Conservation (phyloP, 2,329 filamentous ascomycete genomes). For the Shiraia sp. region DNA sequence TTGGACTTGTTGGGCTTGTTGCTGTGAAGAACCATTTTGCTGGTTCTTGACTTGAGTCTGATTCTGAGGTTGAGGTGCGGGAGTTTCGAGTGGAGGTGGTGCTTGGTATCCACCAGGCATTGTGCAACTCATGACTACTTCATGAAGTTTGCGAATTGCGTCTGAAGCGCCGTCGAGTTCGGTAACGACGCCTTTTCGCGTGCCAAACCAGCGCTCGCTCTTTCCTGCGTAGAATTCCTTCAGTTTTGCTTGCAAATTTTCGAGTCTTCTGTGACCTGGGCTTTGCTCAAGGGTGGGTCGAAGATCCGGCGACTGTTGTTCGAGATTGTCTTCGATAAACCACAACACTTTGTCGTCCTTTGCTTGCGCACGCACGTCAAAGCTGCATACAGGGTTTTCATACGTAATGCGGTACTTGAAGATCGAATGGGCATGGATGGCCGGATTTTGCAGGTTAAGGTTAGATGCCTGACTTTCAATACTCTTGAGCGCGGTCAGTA, state of each 20-base stretch:
- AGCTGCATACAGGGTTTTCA: constrained; percentile 44
- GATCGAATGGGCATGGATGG: constrained; percentile 39
- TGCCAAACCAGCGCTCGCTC: constrained; percentile 44
- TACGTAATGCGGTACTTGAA: constrained; percentile 47
- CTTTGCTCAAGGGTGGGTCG: constrained; percentile 30
- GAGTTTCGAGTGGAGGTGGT: constrained; percentile 18
- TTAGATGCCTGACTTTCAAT: constrained; percentile 58
- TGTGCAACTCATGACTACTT: constrained; percentile 40
- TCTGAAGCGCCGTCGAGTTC: constrained; percentile 39
- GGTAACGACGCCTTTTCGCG: constrained; percentile 44
- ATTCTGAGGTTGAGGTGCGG: constrained; percentile 3
- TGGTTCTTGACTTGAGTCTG: constrained; percentile 3
- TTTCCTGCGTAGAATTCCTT: constrained; percentile 36
- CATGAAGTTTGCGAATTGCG: constrained; percentile 44
- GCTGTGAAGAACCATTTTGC: constrained; percentile 6
- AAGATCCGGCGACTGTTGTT: constrained; percentile 21
- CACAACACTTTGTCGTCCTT: constrained; percentile 42
- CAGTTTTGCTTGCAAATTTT: constrained; percentile 37
- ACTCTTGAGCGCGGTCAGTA: constrained; percentile 64
- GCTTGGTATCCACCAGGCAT: constrained; percentile 32
- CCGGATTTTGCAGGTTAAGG: constrained; percentile 23
- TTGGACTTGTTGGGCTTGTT: constrained; percentile 4
- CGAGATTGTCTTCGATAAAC: constrained; percentile 42
- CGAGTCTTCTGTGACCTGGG: constrained; percentile 31
- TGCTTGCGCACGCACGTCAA: constrained; percentile 41